phyloP scores from a whole-genome alignment of 1,139 yeast species.

The Candida sp. region DNA sequence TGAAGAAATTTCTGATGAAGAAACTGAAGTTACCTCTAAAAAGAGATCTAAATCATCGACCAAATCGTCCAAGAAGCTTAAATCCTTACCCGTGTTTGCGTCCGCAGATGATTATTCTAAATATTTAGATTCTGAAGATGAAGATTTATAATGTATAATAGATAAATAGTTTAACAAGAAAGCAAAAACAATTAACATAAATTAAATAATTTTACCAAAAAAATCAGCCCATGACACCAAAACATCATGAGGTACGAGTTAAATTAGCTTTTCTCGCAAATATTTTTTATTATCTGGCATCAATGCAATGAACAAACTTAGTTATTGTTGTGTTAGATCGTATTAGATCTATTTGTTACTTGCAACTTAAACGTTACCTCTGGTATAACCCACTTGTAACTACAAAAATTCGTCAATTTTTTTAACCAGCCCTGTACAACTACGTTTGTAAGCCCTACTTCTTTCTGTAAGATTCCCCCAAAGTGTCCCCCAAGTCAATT shows the following conservation, averaged over 20 bases:
- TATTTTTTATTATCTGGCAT: no score
- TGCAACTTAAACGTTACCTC: no score
- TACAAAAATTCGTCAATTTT: no score
- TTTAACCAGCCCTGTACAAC: no score
- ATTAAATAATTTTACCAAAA: background rate
- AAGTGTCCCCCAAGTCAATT: background rate
- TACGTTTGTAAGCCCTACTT: no score
- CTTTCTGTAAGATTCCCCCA: background rate
- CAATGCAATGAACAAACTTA: no score
- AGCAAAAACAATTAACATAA: background rate
- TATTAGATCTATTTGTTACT: no score
- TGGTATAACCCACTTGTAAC: no score
- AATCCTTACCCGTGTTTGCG: constrained; percentile 80
- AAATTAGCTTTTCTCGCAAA: no score
- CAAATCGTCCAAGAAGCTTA: constrained; percentile 51
- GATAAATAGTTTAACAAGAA: background rate
- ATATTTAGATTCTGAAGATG: constrained; percentile 65
- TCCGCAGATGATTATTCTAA: constrained; percentile 87
- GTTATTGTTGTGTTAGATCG: no score
- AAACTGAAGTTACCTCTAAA: constrained; percentile 12
- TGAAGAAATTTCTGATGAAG: constrained; percentile 11
- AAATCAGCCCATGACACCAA: no score
- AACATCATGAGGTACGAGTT: no score
- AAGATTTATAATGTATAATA: constrained; percentile 20
- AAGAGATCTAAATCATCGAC: constrained; percentile 24